phyloP scores from a whole-genome alignment of 768 basidiomycete genomes.

The Amanita pallidorosea region DNA sequence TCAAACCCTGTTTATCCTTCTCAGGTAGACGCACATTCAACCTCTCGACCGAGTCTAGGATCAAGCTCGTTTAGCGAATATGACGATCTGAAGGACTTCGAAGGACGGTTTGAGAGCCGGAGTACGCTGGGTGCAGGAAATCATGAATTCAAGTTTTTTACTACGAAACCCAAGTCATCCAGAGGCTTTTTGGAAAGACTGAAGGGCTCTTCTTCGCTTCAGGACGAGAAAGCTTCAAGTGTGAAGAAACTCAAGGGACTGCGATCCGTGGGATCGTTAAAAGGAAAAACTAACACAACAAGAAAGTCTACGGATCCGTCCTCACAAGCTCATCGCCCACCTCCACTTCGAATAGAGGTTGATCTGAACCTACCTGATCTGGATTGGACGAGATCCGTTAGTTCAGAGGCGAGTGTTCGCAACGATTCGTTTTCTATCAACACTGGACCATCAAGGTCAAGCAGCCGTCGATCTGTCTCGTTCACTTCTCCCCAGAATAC shows the following conservation, averaged over 20 bases:
- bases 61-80: constrained; percentile 77
- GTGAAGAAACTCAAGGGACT: constrained; percentile 59
- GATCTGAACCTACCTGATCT: constrained; percentile 47
- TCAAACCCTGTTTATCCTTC: constrained; percentile 18
- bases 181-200: constrained; percentile 57
- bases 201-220: constrained; percentile 34
- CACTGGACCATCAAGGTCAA: constrained; percentile 27
- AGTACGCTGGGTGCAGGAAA: constrained; percentile 54
- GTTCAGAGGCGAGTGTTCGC: constrained; percentile 8
- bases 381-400: constrained; percentile 33
- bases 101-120: constrained; percentile 74
- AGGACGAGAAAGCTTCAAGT: constrained; percentile 25
- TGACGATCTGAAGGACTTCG: constrained; percentile 80
- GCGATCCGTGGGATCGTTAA: constrained; percentile 75
- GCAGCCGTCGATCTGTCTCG: constrained; percentile 66
- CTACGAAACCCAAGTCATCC: constrained; percentile 48
- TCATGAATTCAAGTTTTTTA: constrained; percentile 19
- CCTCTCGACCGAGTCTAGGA: constrained; percentile 57
- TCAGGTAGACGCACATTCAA: constrained; percentile 20
- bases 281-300: constrained; percentile 33
- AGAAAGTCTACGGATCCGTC: constrained; percentile 32
- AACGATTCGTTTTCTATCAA: constrained; percentile 12
- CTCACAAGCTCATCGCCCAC: constrained; percentile 46
- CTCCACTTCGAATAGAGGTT: constrained; percentile 41
- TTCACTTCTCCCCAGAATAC: constrained; percentile 42